These are phyloP conservation scores for Delphinella strobiligena DNA, from an alignment of 2,329 filamentous ascomycete genomes.

Conservation along the genomic window DNA sequence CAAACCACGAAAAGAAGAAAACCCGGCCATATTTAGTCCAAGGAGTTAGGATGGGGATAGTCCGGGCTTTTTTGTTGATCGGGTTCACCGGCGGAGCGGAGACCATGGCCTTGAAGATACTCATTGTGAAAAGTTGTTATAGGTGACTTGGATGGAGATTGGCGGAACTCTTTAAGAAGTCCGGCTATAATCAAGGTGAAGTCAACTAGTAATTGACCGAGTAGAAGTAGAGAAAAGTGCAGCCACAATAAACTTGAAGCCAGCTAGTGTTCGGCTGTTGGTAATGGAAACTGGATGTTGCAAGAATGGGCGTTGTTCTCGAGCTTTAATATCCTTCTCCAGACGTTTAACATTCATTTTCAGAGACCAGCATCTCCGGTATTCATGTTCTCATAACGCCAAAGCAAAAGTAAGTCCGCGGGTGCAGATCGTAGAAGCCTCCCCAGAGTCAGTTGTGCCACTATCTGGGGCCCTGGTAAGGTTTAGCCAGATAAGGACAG, in stretches of 20 bases:
- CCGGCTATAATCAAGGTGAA: background rate
- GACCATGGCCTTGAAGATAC: constrained; percentile 22
- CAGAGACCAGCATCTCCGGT: constrained; percentile 8
- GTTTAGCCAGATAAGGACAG: constrained; percentile 8
- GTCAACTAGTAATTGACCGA: background rate
- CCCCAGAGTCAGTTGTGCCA: no score
- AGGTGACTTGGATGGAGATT: background rate
- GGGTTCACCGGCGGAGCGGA: constrained; percentile 65
- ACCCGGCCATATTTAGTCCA: constrained; percentile 72
- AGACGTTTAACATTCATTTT: background rate
- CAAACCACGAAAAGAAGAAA: constrained; percentile 82
- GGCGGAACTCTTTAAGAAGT: no score
- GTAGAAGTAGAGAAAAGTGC: background rate
- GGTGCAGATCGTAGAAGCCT: constrained; percentile 9
- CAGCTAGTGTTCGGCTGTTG: constrained; percentile 1
- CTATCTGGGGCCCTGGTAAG: constrained; percentile 1
- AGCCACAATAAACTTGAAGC: background rate
- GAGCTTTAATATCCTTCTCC: constrained; percentile 6
- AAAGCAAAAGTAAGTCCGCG: constrained; percentile 10
- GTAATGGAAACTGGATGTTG: constrained; percentile 6
- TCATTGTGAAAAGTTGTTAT: constrained; percentile 2
- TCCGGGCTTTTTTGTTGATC: constrained; percentile 69
- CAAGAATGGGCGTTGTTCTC: constrained; percentile 1
- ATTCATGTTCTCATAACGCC: constrained; percentile 7
- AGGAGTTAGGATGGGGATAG: constrained; percentile 67